Evolutionary conservation across 495 filamentous ascomycete species (phyloP).

Genomic region (Cairneyella variabilis): DNA sequence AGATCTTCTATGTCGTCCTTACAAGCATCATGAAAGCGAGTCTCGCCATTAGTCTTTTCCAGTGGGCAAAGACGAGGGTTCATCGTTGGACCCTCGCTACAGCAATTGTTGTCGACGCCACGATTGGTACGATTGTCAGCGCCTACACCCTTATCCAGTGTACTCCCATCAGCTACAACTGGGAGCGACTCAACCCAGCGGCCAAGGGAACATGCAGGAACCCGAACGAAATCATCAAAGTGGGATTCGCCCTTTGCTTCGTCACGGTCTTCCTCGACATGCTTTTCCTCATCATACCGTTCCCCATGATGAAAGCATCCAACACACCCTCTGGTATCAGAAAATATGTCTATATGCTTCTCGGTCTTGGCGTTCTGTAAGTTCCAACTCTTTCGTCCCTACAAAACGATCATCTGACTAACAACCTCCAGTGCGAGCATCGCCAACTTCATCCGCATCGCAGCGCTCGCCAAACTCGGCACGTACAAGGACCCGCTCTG

Average conservation of each 20-base stretch:
- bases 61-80: constrained; percentile 11
- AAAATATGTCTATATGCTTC: constrained; percentile 11
- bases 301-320: constrained; percentile 9
- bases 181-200: constrained; percentile 5
- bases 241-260: constrained; percentile 9
- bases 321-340: not conserved
- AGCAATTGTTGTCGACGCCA: constrained; percentile 11
- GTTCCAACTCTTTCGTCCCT: not conserved
- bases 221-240: constrained; percentile 1
- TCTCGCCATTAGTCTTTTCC: constrained; percentile 3
- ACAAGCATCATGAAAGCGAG: constrained; percentile 19
- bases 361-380: constrained; percentile 11
- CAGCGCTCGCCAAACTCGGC: constrained; percentile 7
- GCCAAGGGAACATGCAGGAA: constrained; percentile 8
- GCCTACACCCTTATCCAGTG: constrained; percentile 12
- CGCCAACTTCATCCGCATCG: constrained; percentile 17
- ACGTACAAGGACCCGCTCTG: constrained; percentile 10
- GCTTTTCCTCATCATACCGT: constrained; percentile 16
- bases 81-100: not conserved
- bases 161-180: constrained; percentile 9
- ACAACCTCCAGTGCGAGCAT: constrained; percentile 10
- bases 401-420: not conserved
- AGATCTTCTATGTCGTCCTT: constrained; percentile 17
- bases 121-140: constrained; percentile 9
- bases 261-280: constrained; percentile 14